Evolutionary conservation across 106 monocot genomes (phyloP).

Genomic region (Platanthera guangdongensis): DNA sequence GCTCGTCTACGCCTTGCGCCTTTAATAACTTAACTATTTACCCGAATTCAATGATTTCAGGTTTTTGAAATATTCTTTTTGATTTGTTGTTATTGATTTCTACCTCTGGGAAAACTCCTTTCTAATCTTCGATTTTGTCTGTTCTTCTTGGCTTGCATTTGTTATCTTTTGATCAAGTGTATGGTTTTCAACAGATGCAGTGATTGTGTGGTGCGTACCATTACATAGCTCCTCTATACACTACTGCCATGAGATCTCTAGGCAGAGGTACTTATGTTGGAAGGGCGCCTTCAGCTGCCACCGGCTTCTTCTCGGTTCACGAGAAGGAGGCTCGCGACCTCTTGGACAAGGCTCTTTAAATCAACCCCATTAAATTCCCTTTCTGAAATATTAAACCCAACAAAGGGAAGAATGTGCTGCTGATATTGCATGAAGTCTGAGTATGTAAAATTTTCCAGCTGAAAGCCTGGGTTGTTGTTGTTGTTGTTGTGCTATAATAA

Average conservation of each 20-base stretch:
- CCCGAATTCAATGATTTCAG: too few species aligned
- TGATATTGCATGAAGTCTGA: too few species aligned
- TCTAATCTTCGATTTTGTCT: too few species aligned
- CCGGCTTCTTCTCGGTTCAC: conserved; percentile 69
- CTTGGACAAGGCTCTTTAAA: conserved; percentile 40
- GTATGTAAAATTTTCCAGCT: too few species aligned
- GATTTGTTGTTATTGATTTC: too few species aligned
- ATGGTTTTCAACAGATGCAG: conserved; percentile 42
- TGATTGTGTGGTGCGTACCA: conserved; percentile 87
- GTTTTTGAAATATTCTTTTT: too few species aligned
- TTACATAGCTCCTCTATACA: conserved; percentile 54
- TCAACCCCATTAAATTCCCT: conserved; percentile 29
- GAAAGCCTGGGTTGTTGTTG: too few species aligned
- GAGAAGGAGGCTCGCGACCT: conserved; percentile 61
- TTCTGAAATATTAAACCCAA: background rate
- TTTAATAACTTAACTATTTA: too few species aligned
- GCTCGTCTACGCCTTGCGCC: too few species aligned
- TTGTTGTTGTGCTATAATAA: too few species aligned
- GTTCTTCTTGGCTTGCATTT: too few species aligned
- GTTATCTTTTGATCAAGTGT: background rate
- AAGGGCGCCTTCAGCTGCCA: conserved; percentile 70
- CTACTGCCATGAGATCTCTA: conserved; percentile 53
- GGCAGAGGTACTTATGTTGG: conserved; percentile 50
- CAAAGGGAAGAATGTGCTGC: background rate
- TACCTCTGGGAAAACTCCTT: too few species aligned